phyloP scores from a whole-genome alignment of 2,329 filamentous ascomycete genomes.

The Clonostachys sp. region DNA sequence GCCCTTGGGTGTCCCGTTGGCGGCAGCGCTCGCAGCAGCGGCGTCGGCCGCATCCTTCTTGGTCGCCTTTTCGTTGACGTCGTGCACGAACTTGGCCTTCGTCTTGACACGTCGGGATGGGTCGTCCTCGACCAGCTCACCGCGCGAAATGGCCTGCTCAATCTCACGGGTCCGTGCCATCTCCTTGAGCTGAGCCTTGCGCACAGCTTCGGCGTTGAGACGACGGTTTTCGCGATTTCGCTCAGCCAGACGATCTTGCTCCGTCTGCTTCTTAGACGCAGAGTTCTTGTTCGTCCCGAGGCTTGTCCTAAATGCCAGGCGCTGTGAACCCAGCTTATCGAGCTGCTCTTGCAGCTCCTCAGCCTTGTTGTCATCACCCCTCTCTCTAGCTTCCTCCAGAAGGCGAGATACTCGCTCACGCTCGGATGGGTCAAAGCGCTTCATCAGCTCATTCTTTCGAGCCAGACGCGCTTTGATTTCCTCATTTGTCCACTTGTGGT shows the following conservation, averaged over 20 bases:
- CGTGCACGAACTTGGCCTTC: constrained; percentile 63
- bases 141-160: constrained; percentile 57
- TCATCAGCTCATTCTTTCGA: constrained; percentile 63
- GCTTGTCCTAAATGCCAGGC: constrained; percentile 68
- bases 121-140: constrained; percentile 57
- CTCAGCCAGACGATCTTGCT: constrained; percentile 79
- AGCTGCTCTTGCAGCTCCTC: constrained; percentile 54
- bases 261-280: constrained; percentile 44
- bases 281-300: constrained; percentile 48
- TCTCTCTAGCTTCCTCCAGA: constrained; percentile 60
- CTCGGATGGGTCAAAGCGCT: constrained; percentile 61
- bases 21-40: constrained; percentile 43
- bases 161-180: constrained; percentile 56
- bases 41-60: constrained; percentile 43
- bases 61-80: constrained; percentile 46
- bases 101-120: constrained; percentile 60
- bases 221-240: constrained; percentile 83
- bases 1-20: constrained; percentile 46
- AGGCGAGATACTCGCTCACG: constrained; percentile 62
- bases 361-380: constrained; percentile 55
- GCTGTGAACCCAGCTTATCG: constrained; percentile 60
- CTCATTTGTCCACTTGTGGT: constrained; percentile 75
- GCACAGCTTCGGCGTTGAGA: constrained; percentile 83
- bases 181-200: constrained; percentile 84
- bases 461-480: constrained; percentile 78